Conservation (phyloP, 768 basidiomycete genomes). For the Suillus americanus region DNA sequence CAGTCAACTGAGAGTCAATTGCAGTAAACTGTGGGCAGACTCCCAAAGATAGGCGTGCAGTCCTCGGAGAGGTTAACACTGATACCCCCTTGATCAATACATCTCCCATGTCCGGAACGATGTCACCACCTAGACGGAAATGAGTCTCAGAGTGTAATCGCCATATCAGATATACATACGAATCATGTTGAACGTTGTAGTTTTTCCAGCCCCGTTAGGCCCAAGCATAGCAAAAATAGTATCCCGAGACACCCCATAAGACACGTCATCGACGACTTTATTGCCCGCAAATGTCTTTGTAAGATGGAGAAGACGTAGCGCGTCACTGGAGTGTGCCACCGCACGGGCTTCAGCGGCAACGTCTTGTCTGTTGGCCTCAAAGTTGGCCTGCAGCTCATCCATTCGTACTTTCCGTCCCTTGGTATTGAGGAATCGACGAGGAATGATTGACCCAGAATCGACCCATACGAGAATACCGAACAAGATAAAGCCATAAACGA, state of each 20-base stretch:
- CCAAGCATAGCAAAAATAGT: slow-evolving; percentile 74
- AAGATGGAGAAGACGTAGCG: slow-evolving; percentile 61
- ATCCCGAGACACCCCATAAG: slow-evolving; percentile 60
- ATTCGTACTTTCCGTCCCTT: slow-evolving; percentile 14
- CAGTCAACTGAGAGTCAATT: slow-evolving; percentile 75
- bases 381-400: slow-evolving; percentile 15
- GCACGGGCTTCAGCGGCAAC: slow-evolving; percentile 53
- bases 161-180: slow-evolving; percentile 41
- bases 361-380: slow-evolving; percentile 40
- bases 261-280: slow-evolving; percentile 72
- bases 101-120: slow-evolving; percentile 67
- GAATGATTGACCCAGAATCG: slow-evolving; percentile 63
- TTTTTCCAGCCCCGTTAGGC: slow-evolving; percentile 84
- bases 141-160: not conserved
- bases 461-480: slow-evolving; percentile 67
- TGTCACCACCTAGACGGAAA: slow-evolving; percentile 57
- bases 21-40: slow-evolving; percentile 87
- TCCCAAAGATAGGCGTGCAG: slow-evolving; percentile 67
- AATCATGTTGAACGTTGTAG: slow-evolving; percentile 79
- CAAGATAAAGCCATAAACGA: slow-evolving; percentile 57
- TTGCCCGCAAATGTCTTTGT: slow-evolving; percentile 58
- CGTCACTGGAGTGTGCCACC: slow-evolving; percentile 29
- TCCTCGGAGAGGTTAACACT: slow-evolving; percentile 60
- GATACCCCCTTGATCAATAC: slow-evolving; percentile 67
- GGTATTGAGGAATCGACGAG: slow-evolving; percentile 35